Percentiles rank a stretch among this genome's conserved stretches.
Evolutionary conservation across 2,329 filamentous ascomycete species (phyloP).

Genomic region (Whalleya microplaca): DNA sequence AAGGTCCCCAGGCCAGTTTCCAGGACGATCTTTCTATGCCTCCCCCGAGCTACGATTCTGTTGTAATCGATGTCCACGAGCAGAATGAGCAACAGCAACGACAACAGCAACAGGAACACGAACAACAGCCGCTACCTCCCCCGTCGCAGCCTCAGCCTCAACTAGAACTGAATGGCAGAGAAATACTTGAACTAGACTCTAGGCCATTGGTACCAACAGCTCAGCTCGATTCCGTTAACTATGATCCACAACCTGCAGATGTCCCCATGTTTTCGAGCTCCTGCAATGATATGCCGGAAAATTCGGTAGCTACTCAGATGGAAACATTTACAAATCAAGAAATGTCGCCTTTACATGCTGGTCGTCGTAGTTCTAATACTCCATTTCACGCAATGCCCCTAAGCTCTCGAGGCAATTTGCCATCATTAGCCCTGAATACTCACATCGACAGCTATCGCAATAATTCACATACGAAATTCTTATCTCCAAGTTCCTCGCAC

Average conservation of each 20-base stretch:
- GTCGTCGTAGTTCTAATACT: slow-evolving; percentile 12
- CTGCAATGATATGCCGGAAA: slow-evolving; percentile 3
- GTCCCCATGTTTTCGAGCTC: slow-evolving; percentile 10
- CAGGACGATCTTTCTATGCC: slow-evolving; percentile 39
- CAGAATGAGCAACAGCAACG: slow-evolving; percentile 16
- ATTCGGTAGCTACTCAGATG: slow-evolving; percentile 5
- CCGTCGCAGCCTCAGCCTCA: slow-evolving; percentile 26
- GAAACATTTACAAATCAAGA: slow-evolving; percentile 1
- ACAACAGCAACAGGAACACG: slow-evolving; percentile 21
- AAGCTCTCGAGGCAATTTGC: slow-evolving; percentile 23
- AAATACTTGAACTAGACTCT: slow-evolving; percentile 59
- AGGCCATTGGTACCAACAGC: slow-evolving; percentile 46
- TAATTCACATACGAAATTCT: slow-evolving; percentile 27
- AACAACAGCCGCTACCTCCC: slow-evolving; percentile 7
- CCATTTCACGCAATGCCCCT: slow-evolving; percentile 11
- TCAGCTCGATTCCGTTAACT: slow-evolving; percentile 35
- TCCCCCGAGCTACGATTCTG: slow-evolving; percentile 53
- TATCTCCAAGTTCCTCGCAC: slow-evolving; percentile 41
- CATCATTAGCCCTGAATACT: slow-evolving; percentile 38
- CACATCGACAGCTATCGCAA: slow-evolving; percentile 33
- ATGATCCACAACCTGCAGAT: slow-evolving; percentile 21
- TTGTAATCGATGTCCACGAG: slow-evolving; percentile 36
- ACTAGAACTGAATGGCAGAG: slow-evolving; percentile 52
- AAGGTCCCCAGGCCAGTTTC: slow-evolving; percentile 33
- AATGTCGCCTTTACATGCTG: neutral